These are phyloP conservation scores for Collybiopsis confluens DNA, from an alignment of 768 basidiomycete genomes.

Conservation along the genomic window DNA sequence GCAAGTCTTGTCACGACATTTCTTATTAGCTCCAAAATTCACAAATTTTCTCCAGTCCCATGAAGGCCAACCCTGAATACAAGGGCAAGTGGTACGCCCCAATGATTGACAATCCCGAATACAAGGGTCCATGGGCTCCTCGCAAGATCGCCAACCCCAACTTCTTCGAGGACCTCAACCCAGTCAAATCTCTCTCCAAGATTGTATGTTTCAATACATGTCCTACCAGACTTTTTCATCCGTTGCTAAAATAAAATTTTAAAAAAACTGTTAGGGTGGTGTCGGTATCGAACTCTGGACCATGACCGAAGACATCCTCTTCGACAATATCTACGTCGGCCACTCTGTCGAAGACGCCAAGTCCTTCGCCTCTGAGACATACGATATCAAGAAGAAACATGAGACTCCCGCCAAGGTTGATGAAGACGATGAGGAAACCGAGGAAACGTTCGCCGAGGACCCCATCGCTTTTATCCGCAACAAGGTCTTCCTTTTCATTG, in stretches of 20 bases:
- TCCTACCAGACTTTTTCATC: no score
- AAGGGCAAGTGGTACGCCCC: slow-evolving; percentile 98
- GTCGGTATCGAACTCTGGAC: slow-evolving; percentile 99
- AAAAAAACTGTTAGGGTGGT: slow-evolving; percentile 80
- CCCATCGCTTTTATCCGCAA: slow-evolving; percentile 77
- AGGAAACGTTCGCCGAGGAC: slow-evolving; percentile 60
- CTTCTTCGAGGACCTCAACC: slow-evolving; percentile 85
- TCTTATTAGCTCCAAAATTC: neutral
- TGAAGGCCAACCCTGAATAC: slow-evolving; percentile 89
- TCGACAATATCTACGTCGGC: slow-evolving; percentile 92
- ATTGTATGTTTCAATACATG: no score
- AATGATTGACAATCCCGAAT: slow-evolving; percentile 93
- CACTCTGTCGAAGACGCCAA: slow-evolving; percentile 86
- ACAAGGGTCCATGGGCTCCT: slow-evolving; percentile 94
- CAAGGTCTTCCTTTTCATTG: slow-evolving; percentile 77
- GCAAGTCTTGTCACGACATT: slow-evolving; percentile 29
- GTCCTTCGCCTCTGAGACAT: slow-evolving; percentile 81
- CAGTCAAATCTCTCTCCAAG: slow-evolving; percentile 78
- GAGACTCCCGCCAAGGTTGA: slow-evolving; percentile 65
- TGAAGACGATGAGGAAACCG: slow-evolving; percentile 44
- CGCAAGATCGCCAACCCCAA: slow-evolving; percentile 86
- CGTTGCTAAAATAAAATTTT: slow-evolving; percentile 7
- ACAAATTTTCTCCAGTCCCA: slow-evolving; percentile 44
- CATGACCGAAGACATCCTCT: slow-evolving; percentile 95
- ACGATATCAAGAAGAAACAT: slow-evolving; percentile 80